Evolutionary conservation across 202 grass and related monocot species (phyloP).

Genomic region (Panicum virgatum): DNA sequence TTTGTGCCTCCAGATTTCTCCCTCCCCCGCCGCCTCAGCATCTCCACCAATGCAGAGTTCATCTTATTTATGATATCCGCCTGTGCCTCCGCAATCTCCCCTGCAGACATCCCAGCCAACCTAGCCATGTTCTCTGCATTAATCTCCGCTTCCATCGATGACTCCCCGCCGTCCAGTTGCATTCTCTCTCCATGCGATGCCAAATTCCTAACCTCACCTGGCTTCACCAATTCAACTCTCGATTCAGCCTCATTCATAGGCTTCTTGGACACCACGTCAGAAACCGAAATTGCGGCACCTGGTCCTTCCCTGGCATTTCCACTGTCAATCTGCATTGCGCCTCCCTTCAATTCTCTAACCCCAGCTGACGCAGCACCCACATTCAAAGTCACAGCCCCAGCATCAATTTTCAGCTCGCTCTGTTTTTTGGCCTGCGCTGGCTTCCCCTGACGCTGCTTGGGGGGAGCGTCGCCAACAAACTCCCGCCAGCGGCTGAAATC

Average conservation of each 20-base stretch:
- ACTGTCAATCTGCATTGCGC: constrained; percentile 12
- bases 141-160: constrained; percentile 64
- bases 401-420: background rate
- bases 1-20: constrained; percentile 55
- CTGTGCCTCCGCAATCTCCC: constrained; percentile 81
- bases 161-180: constrained; percentile 34
- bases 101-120: constrained; percentile 77
- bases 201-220: background rate
- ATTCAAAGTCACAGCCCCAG: background rate
- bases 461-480: constrained; percentile 37
- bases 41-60: constrained; percentile 68
- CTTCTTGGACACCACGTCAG: constrained; percentile 47
- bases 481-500: constrained; percentile 82
- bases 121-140: constrained; percentile 64
- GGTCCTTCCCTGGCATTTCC: constrained; percentile 22
- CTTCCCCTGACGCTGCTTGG: constrained; percentile 33
- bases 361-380: constrained; percentile 9
- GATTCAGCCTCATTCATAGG: constrained; percentile 36
- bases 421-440: constrained; percentile 19
- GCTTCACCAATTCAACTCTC: constrained; percentile 3
- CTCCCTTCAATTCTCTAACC: constrained; percentile 6
- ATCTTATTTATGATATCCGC: constrained; percentile 83
- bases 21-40: constrained; percentile 58
- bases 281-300: constrained; percentile 33
- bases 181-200: constrained; percentile 17